Evolutionary conservation across 2,329 filamentous ascomycete genomes (phyloP).

Genomic region (Botrytis sinoallii): DNA sequence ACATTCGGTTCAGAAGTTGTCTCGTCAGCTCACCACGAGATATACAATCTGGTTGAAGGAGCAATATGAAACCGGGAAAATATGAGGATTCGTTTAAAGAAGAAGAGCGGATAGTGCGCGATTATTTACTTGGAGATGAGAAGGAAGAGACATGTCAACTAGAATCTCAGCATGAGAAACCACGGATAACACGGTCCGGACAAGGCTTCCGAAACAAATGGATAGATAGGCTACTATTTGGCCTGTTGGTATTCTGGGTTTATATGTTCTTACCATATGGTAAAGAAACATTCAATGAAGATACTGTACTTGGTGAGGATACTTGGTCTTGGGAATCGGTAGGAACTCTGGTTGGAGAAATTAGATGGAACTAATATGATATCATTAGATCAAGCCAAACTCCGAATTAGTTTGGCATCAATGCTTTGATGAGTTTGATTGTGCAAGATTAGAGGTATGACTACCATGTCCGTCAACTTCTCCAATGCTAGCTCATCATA

Average conservation of each 20-base stretch:
- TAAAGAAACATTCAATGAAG: neutral
- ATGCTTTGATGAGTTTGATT: neutral
- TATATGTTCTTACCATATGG: neutral
- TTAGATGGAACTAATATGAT: neutral
- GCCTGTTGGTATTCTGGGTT: neutral
- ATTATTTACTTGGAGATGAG: neutral
- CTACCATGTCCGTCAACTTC: neutral
- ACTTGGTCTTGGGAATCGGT: slow-evolving; percentile 4
- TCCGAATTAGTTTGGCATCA: neutral
- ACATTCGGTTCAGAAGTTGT: neutral
- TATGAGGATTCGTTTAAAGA: neutral
- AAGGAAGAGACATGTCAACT: neutral
- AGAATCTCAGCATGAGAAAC: neutral
- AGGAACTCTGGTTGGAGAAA: neutral
- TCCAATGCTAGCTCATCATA: neutral
- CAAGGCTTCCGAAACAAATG: neutral
- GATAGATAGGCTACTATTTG: neutral
- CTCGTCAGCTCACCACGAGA: neutral
- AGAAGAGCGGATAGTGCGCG: neutral
- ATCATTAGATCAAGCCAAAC: neutral
- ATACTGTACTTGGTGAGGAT: neutral
- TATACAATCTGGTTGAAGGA: neutral
- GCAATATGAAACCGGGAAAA: neutral
- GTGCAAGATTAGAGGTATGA: slow-evolving; percentile 5
- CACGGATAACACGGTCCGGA: neutral